A percentile compares a stretch with the other conserved stretches of the same genome.
Conservation (phyloP, 2,329 filamentous ascomycete species). For the Neofusicoccum sp. region DNA sequence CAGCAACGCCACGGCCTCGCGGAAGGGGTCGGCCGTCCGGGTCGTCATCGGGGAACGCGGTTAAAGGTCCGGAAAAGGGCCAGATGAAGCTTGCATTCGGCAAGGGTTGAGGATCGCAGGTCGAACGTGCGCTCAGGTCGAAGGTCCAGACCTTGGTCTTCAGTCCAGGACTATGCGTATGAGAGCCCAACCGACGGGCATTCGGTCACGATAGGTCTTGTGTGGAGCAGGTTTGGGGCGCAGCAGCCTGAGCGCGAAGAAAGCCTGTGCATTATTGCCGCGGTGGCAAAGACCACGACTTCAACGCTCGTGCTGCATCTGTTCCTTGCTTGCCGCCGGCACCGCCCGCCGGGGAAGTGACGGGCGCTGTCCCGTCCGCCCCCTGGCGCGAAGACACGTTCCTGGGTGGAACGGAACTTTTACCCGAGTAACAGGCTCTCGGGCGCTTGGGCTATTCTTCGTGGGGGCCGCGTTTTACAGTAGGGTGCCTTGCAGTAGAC, state of each 20-base stretch:
- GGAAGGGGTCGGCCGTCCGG: constrained; percentile 38
- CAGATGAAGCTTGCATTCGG: constrained; percentile 48
- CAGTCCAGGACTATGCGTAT: neutral
- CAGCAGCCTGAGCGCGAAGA: neutral
- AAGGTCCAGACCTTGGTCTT: neutral
- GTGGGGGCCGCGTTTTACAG: neutral
- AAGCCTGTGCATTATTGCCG: no score
- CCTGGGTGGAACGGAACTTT: neutral
- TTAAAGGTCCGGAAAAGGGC: constrained; percentile 39
- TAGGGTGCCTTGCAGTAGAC: neutral
- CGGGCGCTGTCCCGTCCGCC: neutral
- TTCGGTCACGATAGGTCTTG: neutral
- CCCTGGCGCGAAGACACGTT: neutral
- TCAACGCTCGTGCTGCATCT: neutral
- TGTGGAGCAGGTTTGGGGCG: neutral
- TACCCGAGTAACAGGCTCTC: neutral
- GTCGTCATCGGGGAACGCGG: constrained; percentile 17
- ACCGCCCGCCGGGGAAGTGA: neutral
- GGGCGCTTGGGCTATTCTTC: neutral
- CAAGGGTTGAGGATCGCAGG: constrained; percentile 16
- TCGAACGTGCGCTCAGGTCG: neutral
- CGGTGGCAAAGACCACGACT: neutral
- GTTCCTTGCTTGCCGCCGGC: neutral
- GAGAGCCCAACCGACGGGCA: no score
- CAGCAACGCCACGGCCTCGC: constrained; percentile 24